Percentiles rank a stretch among this genome's conserved stretches.
These are phyloP conservation scores for Cystobasidium slooffiae DNA, from an alignment of 1,284 basidiomycete species.

Conservation along the genomic window DNA sequence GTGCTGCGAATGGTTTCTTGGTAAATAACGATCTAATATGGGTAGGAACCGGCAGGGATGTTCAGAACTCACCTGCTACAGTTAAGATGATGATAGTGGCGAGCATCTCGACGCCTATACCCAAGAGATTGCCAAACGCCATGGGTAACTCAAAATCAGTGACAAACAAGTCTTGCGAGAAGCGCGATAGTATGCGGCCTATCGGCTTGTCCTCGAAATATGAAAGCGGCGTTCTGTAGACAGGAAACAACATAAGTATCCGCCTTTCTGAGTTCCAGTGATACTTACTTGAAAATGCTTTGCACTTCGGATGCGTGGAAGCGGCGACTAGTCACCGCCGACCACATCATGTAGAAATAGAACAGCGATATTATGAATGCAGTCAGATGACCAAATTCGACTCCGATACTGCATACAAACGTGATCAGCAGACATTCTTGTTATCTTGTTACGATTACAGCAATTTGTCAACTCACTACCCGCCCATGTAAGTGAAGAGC, in stretches of 20 bases:
- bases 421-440: neutral
- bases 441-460: neutral
- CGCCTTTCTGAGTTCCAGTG: too few species aligned
- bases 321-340: neutral
- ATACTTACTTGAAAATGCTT: constrained; percentile 13
- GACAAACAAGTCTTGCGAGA: constrained; percentile 40
- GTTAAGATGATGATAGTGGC: constrained; percentile 22
- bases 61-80: constrained; percentile 20
- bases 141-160: constrained; percentile 35
- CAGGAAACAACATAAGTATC: too few species aligned
- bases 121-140: constrained; percentile 15
- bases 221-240: constrained; percentile 20
- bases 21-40: neutral
- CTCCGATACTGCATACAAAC: constrained; percentile 12
- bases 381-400: constrained; percentile 12
- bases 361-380: constrained; percentile 5
- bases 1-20: neutral
- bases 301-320: constrained; percentile 21
- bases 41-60: neutral
- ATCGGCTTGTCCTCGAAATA: constrained; percentile 41
- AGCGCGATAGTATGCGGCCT: constrained; percentile 34
- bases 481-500: constrained; percentile 30
- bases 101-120: constrained; percentile 25
- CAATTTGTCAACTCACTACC: constrained; percentile 19
- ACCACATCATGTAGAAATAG: constrained; percentile 30